Conservation (phyloP, 208 protist genomes). For the Vickermania ingenoplastis region DNA sequence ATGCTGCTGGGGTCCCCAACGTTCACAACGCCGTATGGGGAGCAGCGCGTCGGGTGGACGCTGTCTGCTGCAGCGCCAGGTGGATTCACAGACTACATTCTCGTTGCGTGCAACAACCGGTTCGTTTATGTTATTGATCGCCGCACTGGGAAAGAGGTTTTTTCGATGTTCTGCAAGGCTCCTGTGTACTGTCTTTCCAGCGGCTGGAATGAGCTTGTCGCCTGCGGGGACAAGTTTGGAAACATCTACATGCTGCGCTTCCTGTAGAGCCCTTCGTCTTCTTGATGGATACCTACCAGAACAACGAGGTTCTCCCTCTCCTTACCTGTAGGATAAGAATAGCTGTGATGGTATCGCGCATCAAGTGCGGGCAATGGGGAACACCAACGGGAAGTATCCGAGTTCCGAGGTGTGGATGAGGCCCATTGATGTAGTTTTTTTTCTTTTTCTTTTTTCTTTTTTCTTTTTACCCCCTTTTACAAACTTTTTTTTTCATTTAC, state of each 20-base stretch:
- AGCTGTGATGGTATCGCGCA: too few relatives aligned
- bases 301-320: too few relatives aligned
- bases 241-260: conserved; percentile 67
- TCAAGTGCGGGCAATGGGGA: too few relatives aligned
- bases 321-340: too few relatives aligned
- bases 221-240: conserved; percentile 82
- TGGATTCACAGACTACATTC: conserved; percentile 50
- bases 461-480: too few relatives aligned
- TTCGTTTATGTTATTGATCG: conserved; percentile 81
- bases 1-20: conserved; percentile 36
- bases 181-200: conserved; percentile 78
- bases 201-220: conserved; percentile 35
- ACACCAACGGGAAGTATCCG: too few relatives aligned
- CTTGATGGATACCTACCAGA: too few relatives aligned
- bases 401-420: too few relatives aligned
- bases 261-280: conserved; percentile 7
- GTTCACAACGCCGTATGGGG: conserved; percentile 6
- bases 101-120: conserved; percentile 75
- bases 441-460: too few relatives aligned
- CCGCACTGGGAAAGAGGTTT: conserved; percentile 53
- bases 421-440: too few relatives aligned
- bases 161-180: conserved; percentile 66
- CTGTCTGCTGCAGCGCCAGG: conserved; percentile 65
- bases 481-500: too few relatives aligned
- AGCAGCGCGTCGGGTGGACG: conserved; percentile 43